Evolutionary conservation across 352 stramenopile genomes (phyloP).

Genomic region (Phytophthora hybrid): DNA sequence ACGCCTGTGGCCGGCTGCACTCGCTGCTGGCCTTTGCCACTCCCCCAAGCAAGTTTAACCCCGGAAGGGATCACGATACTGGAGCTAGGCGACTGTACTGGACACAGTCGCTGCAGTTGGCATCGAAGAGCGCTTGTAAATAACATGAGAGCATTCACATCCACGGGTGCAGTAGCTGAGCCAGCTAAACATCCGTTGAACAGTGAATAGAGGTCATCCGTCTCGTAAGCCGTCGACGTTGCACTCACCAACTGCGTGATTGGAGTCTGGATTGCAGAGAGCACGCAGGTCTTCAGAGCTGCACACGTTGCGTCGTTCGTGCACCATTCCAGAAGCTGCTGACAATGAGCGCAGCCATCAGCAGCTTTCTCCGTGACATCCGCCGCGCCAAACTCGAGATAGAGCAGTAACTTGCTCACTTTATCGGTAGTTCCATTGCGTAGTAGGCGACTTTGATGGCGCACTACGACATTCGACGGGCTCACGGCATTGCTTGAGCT

Average conservation of each 20-base stretch:
- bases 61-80: too few species aligned
- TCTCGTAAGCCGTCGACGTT: constrained; percentile 28
- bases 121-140: too few species aligned
- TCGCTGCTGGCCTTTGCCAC: too few species aligned
- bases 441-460: constrained; percentile 49
- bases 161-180: too few species aligned
- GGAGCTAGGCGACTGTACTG: too few species aligned
- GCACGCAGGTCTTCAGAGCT: too few species aligned
- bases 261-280: constrained; percentile 29
- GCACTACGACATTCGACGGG: constrained; percentile 45
- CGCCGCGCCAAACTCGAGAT: constrained; percentile 48
- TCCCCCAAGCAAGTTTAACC: too few species aligned
- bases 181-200: constrained; percentile 44
- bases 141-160: too few species aligned
- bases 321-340: constrained; percentile 62
- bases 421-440: constrained; percentile 30
- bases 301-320: constrained; percentile 45
- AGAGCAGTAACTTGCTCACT: constrained; percentile 50
- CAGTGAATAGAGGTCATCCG: constrained; percentile 46
- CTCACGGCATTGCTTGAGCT: too few species aligned
- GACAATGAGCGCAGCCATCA: constrained; percentile 60
- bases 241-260: constrained; percentile 26
- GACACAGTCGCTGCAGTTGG: too few species aligned
- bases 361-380: constrained; percentile 48
- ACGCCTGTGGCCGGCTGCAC: too few species aligned